phyloP scores from a whole-genome alignment of 2,329 filamentous ascomycete genomes.

The Fusarium newnesense region DNA sequence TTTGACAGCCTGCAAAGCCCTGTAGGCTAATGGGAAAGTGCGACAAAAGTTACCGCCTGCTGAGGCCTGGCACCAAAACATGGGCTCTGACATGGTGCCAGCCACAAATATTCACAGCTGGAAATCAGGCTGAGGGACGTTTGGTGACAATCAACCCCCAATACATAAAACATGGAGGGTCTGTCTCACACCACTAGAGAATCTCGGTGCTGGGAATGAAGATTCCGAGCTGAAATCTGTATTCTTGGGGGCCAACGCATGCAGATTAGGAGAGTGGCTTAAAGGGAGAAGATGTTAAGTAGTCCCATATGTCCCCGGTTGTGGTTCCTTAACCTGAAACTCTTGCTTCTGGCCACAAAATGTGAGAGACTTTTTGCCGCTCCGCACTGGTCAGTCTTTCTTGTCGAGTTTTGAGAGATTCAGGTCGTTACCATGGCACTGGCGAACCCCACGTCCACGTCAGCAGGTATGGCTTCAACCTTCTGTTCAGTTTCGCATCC shows the following conservation, averaged over 20 bases:
- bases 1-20: not conserved
- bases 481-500: not conserved
- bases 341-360: not conserved
- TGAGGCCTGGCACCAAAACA: not conserved
- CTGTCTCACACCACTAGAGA: not conserved
- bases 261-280: not conserved
- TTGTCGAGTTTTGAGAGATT: not conserved
- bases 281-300: slow-evolving; percentile 5
- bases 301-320: not conserved
- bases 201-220: not conserved
- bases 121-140: not conserved
- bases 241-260: not conserved
- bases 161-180: not conserved
- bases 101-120: not conserved
- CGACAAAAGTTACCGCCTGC: not conserved
- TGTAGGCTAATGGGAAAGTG: not conserved
- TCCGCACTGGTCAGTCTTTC: not conserved
- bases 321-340: not conserved
- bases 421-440: not conserved
- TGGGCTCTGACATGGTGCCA: not conserved
- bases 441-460: not conserved
- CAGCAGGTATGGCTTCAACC: not conserved
- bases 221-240: not conserved
- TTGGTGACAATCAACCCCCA: not conserved
- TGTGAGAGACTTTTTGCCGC: not conserved